Evolutionary conservation across 2,329 filamentous ascomycete species (phyloP).

Genomic region (Cercospora beticola): DNA sequence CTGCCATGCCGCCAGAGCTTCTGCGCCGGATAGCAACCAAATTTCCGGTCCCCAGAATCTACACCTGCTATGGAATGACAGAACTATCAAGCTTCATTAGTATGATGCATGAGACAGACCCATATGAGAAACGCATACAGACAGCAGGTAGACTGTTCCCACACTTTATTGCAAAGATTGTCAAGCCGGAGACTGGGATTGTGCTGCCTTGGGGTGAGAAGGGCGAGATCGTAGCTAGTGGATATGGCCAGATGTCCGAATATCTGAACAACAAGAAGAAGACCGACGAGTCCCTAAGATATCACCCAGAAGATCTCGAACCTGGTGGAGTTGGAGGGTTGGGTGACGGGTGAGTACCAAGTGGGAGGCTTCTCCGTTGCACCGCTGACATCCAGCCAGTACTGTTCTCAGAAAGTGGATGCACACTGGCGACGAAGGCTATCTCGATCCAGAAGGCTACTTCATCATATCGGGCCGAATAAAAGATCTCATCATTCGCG

Average conservation of each 20-base stretch:
- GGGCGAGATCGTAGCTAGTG: slow-evolving; percentile 75
- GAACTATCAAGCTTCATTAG: slow-evolving; percentile 48
- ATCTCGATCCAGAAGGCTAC: slow-evolving; percentile 48
- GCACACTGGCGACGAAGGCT: slow-evolving; percentile 61
- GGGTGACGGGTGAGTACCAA: slow-evolving; percentile 22
- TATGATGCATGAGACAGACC: slow-evolving; percentile 50
- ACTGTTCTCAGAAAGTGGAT: slow-evolving; percentile 55
- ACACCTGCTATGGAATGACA: slow-evolving; percentile 60
- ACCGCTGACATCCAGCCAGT: neutral
- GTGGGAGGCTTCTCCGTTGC: neutral
- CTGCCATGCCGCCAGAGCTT: slow-evolving; percentile 70
- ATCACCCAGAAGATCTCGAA: slow-evolving; percentile 30
- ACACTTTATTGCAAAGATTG: slow-evolving; percentile 72
- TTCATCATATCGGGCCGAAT: slow-evolving; percentile 39
- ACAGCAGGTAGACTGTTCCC: slow-evolving; percentile 77
- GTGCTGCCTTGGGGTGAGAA: slow-evolving; percentile 66
- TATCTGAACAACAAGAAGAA: slow-evolving; percentile 70
- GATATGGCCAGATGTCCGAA: slow-evolving; percentile 69
- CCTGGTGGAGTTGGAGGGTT: slow-evolving; percentile 29
- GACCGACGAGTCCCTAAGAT: slow-evolving; percentile 65
- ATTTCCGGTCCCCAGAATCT: slow-evolving; percentile 74
- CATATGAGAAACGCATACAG: slow-evolving; percentile 63
- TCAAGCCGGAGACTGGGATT: slow-evolving; percentile 61
- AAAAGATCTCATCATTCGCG: slow-evolving; percentile 43
- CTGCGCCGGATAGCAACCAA: slow-evolving; percentile 69